A percentile compares a stretch with the other conserved stretches of the same genome.
These are phyloP conservation scores for Tolypocladium ophioglossoides DNA, from an alignment of 2,329 filamentous ascomycete species.

Conservation along the genomic window DNA sequence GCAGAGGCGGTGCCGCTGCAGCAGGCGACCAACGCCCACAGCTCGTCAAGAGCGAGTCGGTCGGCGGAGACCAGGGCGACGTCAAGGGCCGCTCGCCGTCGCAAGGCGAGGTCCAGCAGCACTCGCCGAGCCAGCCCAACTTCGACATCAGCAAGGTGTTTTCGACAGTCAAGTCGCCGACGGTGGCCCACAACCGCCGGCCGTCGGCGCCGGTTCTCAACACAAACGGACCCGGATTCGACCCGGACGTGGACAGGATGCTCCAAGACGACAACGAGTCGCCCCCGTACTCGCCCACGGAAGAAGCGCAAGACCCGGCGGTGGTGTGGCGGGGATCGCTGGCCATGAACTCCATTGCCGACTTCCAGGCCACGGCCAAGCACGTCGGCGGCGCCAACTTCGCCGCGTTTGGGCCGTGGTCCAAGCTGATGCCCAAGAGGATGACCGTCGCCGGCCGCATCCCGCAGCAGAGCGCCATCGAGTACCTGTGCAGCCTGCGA, in stretches of 20 bases:
- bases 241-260: constrained; percentile 83
- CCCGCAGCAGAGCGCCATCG: constrained; percentile 69
- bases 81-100: constrained; percentile 23
- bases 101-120: constrained; percentile 33
- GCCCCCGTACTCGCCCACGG: constrained; percentile 73
- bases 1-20: constrained; percentile 1
- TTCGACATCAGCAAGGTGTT: constrained; percentile 86
- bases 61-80: constrained; percentile 16
- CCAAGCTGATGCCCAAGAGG: constrained; percentile 58
- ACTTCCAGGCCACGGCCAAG: constrained; percentile 67
- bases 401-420: constrained; percentile 54
- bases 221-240: constrained; percentile 52
- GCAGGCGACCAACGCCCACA: constrained; percentile 7
- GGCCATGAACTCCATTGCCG: constrained; percentile 66
- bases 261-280: constrained; percentile 73
- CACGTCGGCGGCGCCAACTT: constrained; percentile 80
- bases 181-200: constrained; percentile 34
- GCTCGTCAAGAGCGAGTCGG: constrained; percentile 24
- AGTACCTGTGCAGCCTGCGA: constrained; percentile 80
- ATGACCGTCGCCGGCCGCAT: constrained; percentile 72
- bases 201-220: constrained; percentile 35
- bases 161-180: constrained; percentile 69
- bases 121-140: constrained; percentile 44
- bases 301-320: constrained; percentile 55
- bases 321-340: constrained; percentile 70